Conservation (phyloP, 352 stramenopile species). For the Globisporangium irregulare region DNA sequence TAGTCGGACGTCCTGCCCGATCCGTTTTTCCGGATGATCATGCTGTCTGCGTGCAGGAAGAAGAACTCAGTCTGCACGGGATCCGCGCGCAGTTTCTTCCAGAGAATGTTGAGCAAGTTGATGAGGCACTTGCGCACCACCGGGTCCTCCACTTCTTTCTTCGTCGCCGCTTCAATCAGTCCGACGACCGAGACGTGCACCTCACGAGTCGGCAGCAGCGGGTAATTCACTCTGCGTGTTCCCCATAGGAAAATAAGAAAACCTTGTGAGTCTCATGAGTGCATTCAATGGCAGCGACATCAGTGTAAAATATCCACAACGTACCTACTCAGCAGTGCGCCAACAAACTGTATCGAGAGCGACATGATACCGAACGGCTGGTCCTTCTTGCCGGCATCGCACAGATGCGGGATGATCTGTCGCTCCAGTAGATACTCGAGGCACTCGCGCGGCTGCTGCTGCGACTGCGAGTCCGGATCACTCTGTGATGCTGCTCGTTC, state of each 20-base stretch:
- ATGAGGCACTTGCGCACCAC: conserved; percentile 85
- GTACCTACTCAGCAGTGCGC: conserved; percentile 59
- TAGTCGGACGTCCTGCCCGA: conserved; percentile 22
- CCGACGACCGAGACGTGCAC: conserved; percentile 78
- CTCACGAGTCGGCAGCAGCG: conserved; percentile 75
- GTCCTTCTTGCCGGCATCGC: conserved; percentile 66
- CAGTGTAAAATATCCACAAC: background rate
- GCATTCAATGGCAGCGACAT: background rate
- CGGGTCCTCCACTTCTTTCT: conserved; percentile 78
- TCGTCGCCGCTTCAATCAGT: conserved; percentile 75
- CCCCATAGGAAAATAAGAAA: background rate
- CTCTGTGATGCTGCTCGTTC: conserved; percentile 17
- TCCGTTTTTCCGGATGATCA: conserved; percentile 47
- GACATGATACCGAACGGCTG: conserved; percentile 83
- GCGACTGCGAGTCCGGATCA: conserved; percentile 19
- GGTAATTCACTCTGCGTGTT: conserved; percentile 62
- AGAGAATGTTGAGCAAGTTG: conserved; percentile 76
- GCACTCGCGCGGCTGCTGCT: conserved; percentile 54
- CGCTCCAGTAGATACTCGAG: conserved; percentile 83
- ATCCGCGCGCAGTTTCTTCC: conserved; percentile 83
- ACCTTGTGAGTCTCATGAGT: background rate
- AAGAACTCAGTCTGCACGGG: conserved; percentile 88
- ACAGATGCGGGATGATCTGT: conserved; percentile 81
- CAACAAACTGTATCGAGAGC: conserved; percentile 81
- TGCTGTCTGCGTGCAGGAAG: conserved; percentile 65